Conservation (phyloP, 768 basidiomycete genomes). For the Hericium erinaceus region DNA sequence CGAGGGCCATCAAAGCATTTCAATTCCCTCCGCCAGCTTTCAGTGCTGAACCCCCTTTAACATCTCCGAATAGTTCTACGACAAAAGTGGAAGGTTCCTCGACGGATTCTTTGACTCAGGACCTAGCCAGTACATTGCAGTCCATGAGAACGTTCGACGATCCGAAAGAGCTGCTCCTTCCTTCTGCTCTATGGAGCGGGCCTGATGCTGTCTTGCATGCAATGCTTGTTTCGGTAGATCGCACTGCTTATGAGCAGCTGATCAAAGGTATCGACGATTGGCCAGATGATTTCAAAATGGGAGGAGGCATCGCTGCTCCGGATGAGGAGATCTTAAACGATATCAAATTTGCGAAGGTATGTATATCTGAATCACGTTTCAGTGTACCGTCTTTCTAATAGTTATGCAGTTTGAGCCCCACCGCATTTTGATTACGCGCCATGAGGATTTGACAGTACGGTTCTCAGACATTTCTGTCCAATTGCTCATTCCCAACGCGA, state of each 20-base stretch:
- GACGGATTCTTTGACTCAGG: constrained; percentile 22
- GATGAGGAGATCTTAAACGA: constrained; percentile 41
- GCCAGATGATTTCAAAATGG: constrained; percentile 21
- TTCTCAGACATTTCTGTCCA: constrained; percentile 73
- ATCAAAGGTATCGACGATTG: constrained; percentile 12
- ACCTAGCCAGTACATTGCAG: constrained; percentile 33
- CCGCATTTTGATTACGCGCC: constrained; percentile 55
- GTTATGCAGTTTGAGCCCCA: constrained; percentile 44
- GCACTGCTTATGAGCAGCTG: constrained; percentile 37
- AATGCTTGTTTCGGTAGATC: constrained; percentile 37
- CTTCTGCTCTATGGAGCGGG: constrained; percentile 28
- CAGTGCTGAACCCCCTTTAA: constrained; percentile 1
- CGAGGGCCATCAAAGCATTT: constrained; percentile 49
- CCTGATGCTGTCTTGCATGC: constrained; percentile 32
- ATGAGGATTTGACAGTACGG: constrained; percentile 53
- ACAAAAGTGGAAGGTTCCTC: not conserved
- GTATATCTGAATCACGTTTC: constrained; percentile 8
- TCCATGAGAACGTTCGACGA: constrained; percentile 29
- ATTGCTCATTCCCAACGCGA: constrained; percentile 38
- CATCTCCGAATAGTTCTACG: not conserved
- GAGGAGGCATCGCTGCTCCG: constrained; percentile 46
- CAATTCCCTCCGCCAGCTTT: constrained; percentile 60
- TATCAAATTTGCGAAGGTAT: constrained; percentile 47
- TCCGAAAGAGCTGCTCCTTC: constrained; percentile 27
- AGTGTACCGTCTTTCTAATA: not conserved